Conservation (phyloP, 2,329 filamentous ascomycete genomes). For the Eurotiales sp. region DNA sequence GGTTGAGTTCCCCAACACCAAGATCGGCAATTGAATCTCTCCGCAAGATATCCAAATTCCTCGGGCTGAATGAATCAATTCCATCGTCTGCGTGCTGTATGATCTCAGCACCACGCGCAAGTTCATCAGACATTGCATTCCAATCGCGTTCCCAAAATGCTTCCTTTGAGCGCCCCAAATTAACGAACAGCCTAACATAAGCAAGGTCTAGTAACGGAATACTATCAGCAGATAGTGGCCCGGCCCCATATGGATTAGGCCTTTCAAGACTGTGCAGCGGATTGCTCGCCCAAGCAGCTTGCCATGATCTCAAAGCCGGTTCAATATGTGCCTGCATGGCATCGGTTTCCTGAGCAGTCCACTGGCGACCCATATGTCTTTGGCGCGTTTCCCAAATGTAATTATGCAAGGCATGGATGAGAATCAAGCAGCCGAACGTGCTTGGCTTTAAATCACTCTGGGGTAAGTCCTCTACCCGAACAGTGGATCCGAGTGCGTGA, state of each 20-base stretch:
- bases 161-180: conserved; percentile 87
- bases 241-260: conserved; percentile 76
- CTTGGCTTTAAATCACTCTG: conserved; percentile 71
- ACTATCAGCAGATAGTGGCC: conserved; percentile 82
- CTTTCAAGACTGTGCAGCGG: conserved; percentile 78
- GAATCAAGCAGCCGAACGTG: conserved; percentile 83
- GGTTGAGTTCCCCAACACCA: conserved; percentile 32
- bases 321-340: conserved; percentile 96
- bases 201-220: conserved; percentile 88
- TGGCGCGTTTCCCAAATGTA: conserved; percentile 98
- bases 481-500: conserved; percentile 44
- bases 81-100: conserved; percentile 63
- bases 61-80: conserved; percentile 23
- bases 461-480: conserved; percentile 48
- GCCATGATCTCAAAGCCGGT: conserved; percentile 90
- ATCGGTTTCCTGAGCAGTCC: conserved; percentile 89
- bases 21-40: conserved; percentile 35
- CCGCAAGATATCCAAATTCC: conserved; percentile 20
- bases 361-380: conserved; percentile 78
- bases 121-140: conserved; percentile 83
- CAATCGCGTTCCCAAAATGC: conserved; percentile 93
- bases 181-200: conserved; percentile 88
- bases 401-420: conserved; percentile 94
- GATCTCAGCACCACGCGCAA: conserved; percentile 73
- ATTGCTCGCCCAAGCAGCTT: conserved; percentile 84